Evolutionary conservation across 1,139 yeast genomes (phyloP).

Genomic region (Pneumocystis wakefieldiae): DNA sequence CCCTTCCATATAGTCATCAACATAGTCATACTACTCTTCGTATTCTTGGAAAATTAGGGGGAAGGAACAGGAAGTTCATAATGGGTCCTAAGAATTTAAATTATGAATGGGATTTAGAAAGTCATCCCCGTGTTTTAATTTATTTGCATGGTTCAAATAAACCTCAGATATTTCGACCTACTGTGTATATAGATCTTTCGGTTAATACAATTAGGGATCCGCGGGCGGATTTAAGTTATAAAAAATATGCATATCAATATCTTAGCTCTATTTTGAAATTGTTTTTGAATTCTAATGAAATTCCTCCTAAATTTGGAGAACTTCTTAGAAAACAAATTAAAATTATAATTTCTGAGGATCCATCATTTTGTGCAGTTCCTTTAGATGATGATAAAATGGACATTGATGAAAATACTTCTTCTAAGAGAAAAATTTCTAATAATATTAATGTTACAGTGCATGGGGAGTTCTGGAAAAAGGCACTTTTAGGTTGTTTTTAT

Average conservation of each 20-base stretch:
- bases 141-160: constrained; percentile 17
- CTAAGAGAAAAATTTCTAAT: not conserved
- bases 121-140: constrained; percentile 46
- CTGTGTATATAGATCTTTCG: constrained; percentile 7
- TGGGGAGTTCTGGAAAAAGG: constrained; percentile 18
- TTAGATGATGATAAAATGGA: constrained; percentile 29
- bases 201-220: constrained; percentile 41
- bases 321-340: constrained; percentile 36
- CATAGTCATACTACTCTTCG: constrained; percentile 91
- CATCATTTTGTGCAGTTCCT: constrained; percentile 26
- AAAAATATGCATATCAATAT: constrained; percentile 64
- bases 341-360: constrained; percentile 15
- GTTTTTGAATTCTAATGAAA: constrained; percentile 48
- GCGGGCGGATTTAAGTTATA: constrained; percentile 48
- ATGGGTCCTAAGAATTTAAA: constrained; percentile 56
- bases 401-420: constrained; percentile 15
- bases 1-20: constrained; percentile 79
- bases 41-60: constrained; percentile 88
- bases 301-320: constrained; percentile 42
- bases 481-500: constrained; percentile 39
- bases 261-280: constrained; percentile 51
- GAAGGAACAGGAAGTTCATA: constrained; percentile 76
- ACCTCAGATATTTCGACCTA: constrained; percentile 5
- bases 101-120: constrained; percentile 44
- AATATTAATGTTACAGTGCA: not conserved